phyloP scores from a whole-genome alignment of 768 basidiomycete genomes.

The Auriscalpium microsporum region DNA sequence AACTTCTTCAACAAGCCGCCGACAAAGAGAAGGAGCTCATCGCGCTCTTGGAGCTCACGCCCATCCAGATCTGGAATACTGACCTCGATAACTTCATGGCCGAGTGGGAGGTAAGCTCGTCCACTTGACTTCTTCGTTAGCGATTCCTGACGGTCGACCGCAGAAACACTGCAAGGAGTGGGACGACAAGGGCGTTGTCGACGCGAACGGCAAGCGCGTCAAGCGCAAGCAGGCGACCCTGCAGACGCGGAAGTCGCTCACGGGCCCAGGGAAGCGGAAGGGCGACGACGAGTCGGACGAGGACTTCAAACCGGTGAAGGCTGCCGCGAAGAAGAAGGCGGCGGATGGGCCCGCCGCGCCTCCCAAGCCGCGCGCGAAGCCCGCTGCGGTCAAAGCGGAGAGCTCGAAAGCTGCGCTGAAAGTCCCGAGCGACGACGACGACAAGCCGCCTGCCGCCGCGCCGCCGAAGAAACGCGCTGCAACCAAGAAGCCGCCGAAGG shows the following conservation, averaged over 20 bases:
- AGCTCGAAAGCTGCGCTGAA: conserved; percentile 31
- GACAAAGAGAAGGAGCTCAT: conserved; percentile 81
- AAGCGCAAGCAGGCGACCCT: conserved; percentile 51
- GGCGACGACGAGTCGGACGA: conserved; percentile 36
- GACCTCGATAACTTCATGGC: conserved; percentile 79
- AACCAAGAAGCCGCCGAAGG: conserved; percentile 21
- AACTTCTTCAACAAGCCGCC: conserved; percentile 66
- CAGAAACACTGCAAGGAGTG: conserved; percentile 36
- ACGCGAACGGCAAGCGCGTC: conserved; percentile 42
- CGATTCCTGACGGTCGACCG: neutral
- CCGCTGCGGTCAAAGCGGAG: conserved; percentile 34
- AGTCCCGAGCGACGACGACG: conserved; percentile 9
- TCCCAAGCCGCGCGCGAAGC: conserved; percentile 27
- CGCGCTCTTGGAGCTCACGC: conserved; percentile 64
- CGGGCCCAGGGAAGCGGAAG: conserved; percentile 31
- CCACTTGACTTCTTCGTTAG: neutral
- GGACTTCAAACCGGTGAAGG: conserved; percentile 47
- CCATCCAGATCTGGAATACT: conserved; percentile 80
- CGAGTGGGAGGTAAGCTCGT: conserved; percentile 70
- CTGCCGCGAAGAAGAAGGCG: conserved; percentile 25
- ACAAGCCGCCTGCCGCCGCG: conserved; percentile 9
- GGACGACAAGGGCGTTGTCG: conserved; percentile 36
- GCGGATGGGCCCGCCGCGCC: conserved; percentile 22
- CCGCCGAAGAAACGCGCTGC: conserved; percentile 18
- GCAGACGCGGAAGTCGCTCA: conserved; percentile 43